phyloP scores from a whole-genome alignment of 352 stramenopile genomes.

The Proteromonas lacertae region DNA sequence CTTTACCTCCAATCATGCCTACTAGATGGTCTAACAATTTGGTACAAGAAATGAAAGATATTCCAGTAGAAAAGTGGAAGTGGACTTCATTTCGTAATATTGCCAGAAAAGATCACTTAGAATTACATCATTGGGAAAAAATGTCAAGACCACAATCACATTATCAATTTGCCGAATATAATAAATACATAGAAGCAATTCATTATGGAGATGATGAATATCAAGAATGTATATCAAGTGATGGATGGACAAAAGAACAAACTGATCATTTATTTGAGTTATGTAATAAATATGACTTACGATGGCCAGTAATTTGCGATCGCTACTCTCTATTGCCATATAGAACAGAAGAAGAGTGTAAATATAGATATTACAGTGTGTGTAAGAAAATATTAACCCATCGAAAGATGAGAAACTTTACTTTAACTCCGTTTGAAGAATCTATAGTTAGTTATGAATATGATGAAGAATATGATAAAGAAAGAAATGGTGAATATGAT shows the following conservation, averaged over 20 bases:
- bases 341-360: not conserved
- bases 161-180: slow-evolving; percentile 30
- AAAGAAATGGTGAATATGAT: too few species aligned
- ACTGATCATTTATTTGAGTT: slow-evolving; percentile 29
- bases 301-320: slow-evolving; percentile 27
- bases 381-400: too few species aligned
- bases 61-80: too few species aligned
- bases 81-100: too few species aligned
- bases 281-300: slow-evolving; percentile 19
- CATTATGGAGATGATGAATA: slow-evolving; percentile 21
- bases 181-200: slow-evolving; percentile 22
- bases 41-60: too few species aligned
- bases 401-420: too few species aligned
- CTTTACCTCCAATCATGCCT: too few species aligned
- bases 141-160: slow-evolving; percentile 20
- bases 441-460: too few species aligned
- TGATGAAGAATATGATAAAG: too few species aligned
- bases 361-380: slow-evolving; percentile 1
- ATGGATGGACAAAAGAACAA: slow-evolving; percentile 24
- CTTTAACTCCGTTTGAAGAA: too few species aligned
- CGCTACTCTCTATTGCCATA: not conserved
- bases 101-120: too few species aligned
- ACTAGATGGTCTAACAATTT: too few species aligned
- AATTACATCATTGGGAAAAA: slow-evolving; percentile 9
- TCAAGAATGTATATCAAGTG: slow-evolving; percentile 1